Evolutionary conservation across 108 stramenopile genomes (phyloP), one percentile per base, ranked within the genome.

Genomic region (Pseudonitzschia delicatissima): DNA sequence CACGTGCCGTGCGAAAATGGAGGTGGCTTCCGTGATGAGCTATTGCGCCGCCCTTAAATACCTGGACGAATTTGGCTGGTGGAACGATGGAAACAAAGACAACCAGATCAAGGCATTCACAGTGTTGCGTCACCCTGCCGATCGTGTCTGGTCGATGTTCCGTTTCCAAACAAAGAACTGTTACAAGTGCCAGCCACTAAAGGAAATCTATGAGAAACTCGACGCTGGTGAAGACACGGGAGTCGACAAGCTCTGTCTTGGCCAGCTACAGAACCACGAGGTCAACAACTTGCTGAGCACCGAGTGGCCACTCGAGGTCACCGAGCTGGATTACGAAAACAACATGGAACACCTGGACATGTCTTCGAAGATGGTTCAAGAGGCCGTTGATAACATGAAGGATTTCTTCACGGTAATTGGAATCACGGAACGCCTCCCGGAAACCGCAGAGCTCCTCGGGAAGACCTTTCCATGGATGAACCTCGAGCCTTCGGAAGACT

Each of bases 121-220:
- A 20, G 79, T 89, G 1, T 67, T 92, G 49, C 72, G 91, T 15
- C 74, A 92, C 71, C 91, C 91, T 3, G 79, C 89, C 20, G 87
- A 88, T 52, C 82, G 91, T 12, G 91, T 88, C 1, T 92, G 91
- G 91, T 81, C 79, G 29, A 88, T 88, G 87, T 92, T 77, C 53
- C 75, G 86, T 11, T 92, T 86, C 61, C 77, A 79, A 40, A 83
- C 88, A 15, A 67, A 80, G 45, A 26, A 48, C 1, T 92, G 91
- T 59, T 92, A 83, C 66, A 44, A 79, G 12, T 92, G 91, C 70
- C 48, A 48, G 33, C 69, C 75, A 34, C 61, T 92, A 51, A 82
- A 74, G 36, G 82, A 85, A 18, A 75, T 92, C 29, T 84, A 85
- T 49, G 48, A 62, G 18, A 47, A 69, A 34, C 74, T 90, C 27